Conservation (phyloP, 495 filamentous ascomycete genomes). For the Annulohypoxylon maeteangense region DNA sequence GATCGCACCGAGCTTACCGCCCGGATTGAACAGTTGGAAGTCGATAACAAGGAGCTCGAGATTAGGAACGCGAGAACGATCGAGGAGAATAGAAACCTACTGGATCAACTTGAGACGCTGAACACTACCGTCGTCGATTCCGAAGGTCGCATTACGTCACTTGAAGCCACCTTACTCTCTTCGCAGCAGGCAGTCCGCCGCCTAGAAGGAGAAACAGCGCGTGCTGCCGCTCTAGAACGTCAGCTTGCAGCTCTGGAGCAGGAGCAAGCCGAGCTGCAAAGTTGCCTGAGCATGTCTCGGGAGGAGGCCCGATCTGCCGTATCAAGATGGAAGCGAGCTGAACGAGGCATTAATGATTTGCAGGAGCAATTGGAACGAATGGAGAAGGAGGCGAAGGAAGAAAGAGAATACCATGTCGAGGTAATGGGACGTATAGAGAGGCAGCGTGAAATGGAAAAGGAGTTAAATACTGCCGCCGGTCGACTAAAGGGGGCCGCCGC, state of each 20-base stretch:
- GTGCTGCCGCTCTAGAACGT: slow-evolving; percentile 79
- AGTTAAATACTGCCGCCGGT: slow-evolving; percentile 78
- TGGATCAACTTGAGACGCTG: slow-evolving; percentile 83
- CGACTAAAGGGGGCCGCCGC: slow-evolving; percentile 82
- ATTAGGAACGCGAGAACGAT: slow-evolving; percentile 74
- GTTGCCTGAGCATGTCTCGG: slow-evolving; percentile 68
- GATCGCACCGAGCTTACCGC: slow-evolving; percentile 75
- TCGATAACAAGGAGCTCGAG: slow-evolving; percentile 79
- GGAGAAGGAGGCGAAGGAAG: slow-evolving; percentile 83
- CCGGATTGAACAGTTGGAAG: slow-evolving; percentile 79
- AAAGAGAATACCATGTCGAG: slow-evolving; percentile 84
- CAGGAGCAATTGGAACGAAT: slow-evolving; percentile 91
- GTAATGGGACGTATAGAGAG: slow-evolving; percentile 83
- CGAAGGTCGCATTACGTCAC: slow-evolving; percentile 74
- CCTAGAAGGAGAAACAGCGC: slow-evolving; percentile 74
- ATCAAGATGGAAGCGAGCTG: slow-evolving; percentile 83
- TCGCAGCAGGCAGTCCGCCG: slow-evolving; percentile 79
- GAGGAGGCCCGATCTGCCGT: slow-evolving; percentile 79
- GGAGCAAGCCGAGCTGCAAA: slow-evolving; percentile 79
- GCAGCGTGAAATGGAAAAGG: slow-evolving; percentile 75
- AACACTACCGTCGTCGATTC: slow-evolving; percentile 79
- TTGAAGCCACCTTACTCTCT: slow-evolving; percentile 77
- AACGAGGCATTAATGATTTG: slow-evolving; percentile 75
- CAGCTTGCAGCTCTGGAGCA: slow-evolving; percentile 81
- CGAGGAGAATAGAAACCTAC: slow-evolving; percentile 80